Base-by-base conservation (phyloP, 202 grass and related monocot genomes). In the Carex arenaria region DNA sequence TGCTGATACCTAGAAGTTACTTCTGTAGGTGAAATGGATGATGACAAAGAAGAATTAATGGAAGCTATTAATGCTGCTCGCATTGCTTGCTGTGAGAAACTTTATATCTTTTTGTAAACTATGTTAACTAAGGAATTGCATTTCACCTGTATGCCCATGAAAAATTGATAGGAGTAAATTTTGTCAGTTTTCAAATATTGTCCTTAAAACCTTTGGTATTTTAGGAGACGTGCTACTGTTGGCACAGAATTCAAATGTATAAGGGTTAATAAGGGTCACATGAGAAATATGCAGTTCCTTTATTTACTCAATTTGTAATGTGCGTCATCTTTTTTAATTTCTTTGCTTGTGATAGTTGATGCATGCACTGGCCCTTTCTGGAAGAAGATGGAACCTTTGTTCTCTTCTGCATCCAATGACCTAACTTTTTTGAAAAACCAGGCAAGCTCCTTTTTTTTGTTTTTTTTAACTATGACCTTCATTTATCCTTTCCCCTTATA, bases 381-480 rank as follows among this genome's bases (percentile, higher is more conserved):
- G 94, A 92, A 92, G 88, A 94, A 89, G 87, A 92, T 97, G 92
- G 94, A 97, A 85, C 88, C 87, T 11, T 82, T 88, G 80, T 88
- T 94, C 83, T 87, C 88, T 82, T 88, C 87, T 79, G 84, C 81
- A 80, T 81, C 73, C 20, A 79, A 92, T 67, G 91, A 94, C 81
- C 64, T 91, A 53, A 71, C 85, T 72, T 94, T 88, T 79, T 86
- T 94, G 71, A 89, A 88, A 80, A 79, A 90, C 61, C 90, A 97
- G 94, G 94, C 84, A 80, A 74, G 88, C 84, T 32, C 51, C 5
- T 68, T 83, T 87, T 80, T 85, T 34, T 26, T 38, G 0, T 38
- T 83, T 38, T 5, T 38, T 83, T 18, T 11, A 77, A 32, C 43
- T 86, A 60, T 30, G 2, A 38, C 69, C 55, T 71, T 79, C 56